A percentile compares a stretch with the other conserved stretches of the same genome.
phyloP scores from a whole-genome alignment of 805 yeast species.

The Lachancea thermotolerans region DNA sequence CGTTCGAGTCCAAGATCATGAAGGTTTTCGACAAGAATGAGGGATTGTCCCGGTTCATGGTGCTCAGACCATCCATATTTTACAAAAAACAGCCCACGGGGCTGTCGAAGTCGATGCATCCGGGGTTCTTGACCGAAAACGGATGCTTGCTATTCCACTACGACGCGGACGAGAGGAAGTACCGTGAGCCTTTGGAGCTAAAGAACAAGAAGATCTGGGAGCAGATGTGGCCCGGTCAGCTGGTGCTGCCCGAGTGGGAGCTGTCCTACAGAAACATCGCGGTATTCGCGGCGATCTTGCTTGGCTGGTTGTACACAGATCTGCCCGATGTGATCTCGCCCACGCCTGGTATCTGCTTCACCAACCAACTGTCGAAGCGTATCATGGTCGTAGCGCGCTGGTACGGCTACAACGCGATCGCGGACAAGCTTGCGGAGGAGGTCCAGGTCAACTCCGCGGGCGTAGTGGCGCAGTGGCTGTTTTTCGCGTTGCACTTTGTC shows the following conservation, averaged over 20 bases:
- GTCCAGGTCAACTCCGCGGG: constrained; percentile 35
- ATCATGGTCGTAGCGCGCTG: constrained; percentile 23
- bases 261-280: constrained; percentile 12
- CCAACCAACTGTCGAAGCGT: constrained; percentile 46
- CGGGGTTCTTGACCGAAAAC: constrained; percentile 73
- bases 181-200: constrained; percentile 40
- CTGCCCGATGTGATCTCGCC: constrained; percentile 85
- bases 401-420: constrained; percentile 39
- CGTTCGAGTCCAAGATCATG: constrained; percentile 50
- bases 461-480: constrained; percentile 50
- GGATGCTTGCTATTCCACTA: constrained; percentile 71
- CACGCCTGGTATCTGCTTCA: constrained; percentile 83
- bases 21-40: constrained; percentile 42
- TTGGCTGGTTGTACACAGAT: constrained; percentile 85
- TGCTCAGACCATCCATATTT: constrained; percentile 75
- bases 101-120: constrained; percentile 51
- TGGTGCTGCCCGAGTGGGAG: constrained; percentile 41
- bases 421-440: constrained; percentile 45
- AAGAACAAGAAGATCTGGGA: constrained; percentile 48
- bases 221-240: constrained; percentile 83
- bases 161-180: constrained; percentile 45
- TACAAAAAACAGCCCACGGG: constrained; percentile 58
- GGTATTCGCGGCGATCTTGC: constrained; percentile 28
- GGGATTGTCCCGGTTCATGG: constrained; percentile 47
- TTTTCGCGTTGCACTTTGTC: constrained; percentile 64